Percentiles rank a stretch among this genome's conserved stretches.
Conservation (phyloP, 2,329 filamentous ascomycete genomes). For the Fusarium duplospermum region DNA sequence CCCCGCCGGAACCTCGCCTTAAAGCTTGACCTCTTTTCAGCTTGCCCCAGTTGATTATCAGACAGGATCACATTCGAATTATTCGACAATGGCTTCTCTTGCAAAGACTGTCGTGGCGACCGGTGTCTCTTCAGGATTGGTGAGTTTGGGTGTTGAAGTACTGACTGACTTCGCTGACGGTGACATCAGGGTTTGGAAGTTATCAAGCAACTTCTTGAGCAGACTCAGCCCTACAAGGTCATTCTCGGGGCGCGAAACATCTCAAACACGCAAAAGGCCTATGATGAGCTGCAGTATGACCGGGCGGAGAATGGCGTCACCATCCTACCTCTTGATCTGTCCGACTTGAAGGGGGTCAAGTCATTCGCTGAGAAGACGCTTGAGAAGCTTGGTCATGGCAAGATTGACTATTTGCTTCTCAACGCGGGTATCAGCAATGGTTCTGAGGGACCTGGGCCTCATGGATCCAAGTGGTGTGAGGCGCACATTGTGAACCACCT, state of each 20-base stretch:
- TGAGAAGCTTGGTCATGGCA: slow-evolving; percentile 53
- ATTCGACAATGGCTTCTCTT: slow-evolving; percentile 50
- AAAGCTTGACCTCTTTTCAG: not conserved
- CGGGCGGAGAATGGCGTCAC: slow-evolving; percentile 53
- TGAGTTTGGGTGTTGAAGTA: slow-evolving; percentile 42
- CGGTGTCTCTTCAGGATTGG: slow-evolving; percentile 61
- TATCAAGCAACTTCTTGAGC: slow-evolving; percentile 62
- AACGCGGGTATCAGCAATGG: slow-evolving; percentile 60
- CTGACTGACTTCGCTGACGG: not conserved
- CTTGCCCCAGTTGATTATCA: not conserved
- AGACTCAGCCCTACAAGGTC: slow-evolving; percentile 58
- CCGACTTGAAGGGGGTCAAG: slow-evolving; percentile 57
- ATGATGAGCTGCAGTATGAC: slow-evolving; percentile 57
- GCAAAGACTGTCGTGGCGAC: slow-evolving; percentile 64
- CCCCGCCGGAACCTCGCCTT: slow-evolving; percentile 25
- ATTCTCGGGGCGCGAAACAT: slow-evolving; percentile 63
- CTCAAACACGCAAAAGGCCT: slow-evolving; percentile 54
- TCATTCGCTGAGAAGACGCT: slow-evolving; percentile 59
- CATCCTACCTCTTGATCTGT: slow-evolving; percentile 62
- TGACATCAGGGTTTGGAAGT: slow-evolving; percentile 61
- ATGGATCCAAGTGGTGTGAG: slow-evolving; percentile 63
- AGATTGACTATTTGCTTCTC: slow-evolving; percentile 61
- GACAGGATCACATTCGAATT: not conserved
- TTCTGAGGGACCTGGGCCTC: slow-evolving; percentile 49
- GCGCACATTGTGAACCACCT: slow-evolving; percentile 64